Evolutionary conservation across 1,284 basidiomycete species (phyloP).

Genomic region (Rhodotorula sp.): DNA sequence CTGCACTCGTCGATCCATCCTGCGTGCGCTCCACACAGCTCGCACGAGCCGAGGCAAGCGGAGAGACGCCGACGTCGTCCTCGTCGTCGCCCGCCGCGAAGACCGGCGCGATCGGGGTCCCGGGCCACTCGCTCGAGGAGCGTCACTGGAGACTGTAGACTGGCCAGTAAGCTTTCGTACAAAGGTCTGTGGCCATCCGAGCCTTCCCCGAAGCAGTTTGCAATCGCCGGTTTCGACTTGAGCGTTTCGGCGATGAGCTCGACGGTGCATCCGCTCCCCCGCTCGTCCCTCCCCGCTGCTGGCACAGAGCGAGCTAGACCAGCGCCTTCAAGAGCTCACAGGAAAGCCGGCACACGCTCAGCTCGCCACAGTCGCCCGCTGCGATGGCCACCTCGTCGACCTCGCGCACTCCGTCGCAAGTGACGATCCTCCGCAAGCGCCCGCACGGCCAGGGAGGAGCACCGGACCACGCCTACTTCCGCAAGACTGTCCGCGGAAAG

Average conservation of each 20-base stretch:
- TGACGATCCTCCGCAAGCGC: constrained; percentile 30
- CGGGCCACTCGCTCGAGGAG: neutral
- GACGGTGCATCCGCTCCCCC: neutral
- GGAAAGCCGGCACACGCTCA: too few species aligned
- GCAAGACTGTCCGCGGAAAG: constrained; percentile 88
- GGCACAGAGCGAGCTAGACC: neutral
- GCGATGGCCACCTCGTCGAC: neutral
- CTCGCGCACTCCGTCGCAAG: neutral
- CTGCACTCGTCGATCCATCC: too few species aligned
- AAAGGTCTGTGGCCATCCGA: too few species aligned
- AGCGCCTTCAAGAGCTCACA: neutral
- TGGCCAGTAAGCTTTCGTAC: too few species aligned
- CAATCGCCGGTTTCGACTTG: neutral
- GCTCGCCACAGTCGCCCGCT: neutral
- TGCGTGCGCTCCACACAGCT: too few species aligned
- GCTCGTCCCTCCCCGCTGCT: neutral
- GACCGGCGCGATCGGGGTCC: too few species aligned
- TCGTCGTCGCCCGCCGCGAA: too few species aligned
- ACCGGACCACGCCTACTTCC: constrained; percentile 27
- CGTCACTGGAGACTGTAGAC: neutral
- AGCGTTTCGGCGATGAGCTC: neutral
- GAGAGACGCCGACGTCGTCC: too few species aligned
- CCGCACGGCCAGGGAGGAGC: constrained; percentile 17
- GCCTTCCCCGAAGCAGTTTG: too few species aligned
- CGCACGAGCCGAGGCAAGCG: too few species aligned